phyloP scores from a whole-genome alignment of 768 basidiomycete genomes.

The Lyophyllum shimeji region DNA sequence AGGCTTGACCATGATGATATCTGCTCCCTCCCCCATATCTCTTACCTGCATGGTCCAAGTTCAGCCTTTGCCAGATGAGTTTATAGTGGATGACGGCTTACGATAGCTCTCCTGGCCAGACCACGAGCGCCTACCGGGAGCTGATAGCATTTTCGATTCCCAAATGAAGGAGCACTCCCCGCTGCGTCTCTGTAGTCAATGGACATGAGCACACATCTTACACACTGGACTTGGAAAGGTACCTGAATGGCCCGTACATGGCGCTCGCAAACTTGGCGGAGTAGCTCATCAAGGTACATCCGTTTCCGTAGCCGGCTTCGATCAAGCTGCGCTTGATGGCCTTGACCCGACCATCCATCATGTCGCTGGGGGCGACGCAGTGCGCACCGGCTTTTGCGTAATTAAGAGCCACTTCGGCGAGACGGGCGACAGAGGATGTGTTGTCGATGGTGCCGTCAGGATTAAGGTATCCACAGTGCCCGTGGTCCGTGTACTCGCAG shows the following conservation, averaged over 20 bases:
- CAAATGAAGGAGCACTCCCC: conserved; percentile 92
- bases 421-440: conserved; percentile 76
- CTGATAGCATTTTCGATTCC: conserved; percentile 97
- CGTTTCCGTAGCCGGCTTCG: conserved; percentile 81
- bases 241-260: conserved; percentile 96
- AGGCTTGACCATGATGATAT: conserved; percentile 99
- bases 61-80: not conserved
- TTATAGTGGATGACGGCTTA: conserved; percentile 38
- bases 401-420: conserved; percentile 88
- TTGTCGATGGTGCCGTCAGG: conserved; percentile 77
- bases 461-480: conserved; percentile 88
- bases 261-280: conserved; percentile 97
- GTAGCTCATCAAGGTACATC: conserved; percentile 93
- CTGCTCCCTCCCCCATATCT: conserved; percentile 88
- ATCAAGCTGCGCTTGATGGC: conserved; percentile 88
- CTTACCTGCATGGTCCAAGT: conserved; percentile 57
- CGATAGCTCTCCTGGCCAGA: conserved; percentile 90
- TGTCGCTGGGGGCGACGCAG: conserved; percentile 97
- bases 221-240: not conserved
- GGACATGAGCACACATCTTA: not conserved
- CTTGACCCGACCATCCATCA: conserved; percentile 97
- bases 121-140: conserved; percentile 87
- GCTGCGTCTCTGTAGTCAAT: conserved; percentile 84
- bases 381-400: conserved; percentile 97
- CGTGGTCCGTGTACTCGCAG: conserved; percentile 99